A percentile compares a stretch with the other conserved stretches of the same genome.
Conservation (phyloP, 768 basidiomycete species). For the Kwoniella mangroviensis region DNA sequence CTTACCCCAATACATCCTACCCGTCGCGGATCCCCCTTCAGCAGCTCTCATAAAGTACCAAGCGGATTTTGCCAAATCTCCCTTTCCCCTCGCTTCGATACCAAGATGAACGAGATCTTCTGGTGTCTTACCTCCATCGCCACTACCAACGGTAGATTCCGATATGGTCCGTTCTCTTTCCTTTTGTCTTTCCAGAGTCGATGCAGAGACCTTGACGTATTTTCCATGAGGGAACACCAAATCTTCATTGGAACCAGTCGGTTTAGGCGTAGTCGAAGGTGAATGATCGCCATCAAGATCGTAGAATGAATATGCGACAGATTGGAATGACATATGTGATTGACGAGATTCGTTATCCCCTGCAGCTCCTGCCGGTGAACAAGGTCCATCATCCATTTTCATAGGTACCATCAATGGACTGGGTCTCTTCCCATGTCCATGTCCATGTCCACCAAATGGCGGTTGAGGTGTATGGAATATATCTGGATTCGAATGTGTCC, state of each 20-base stretch:
- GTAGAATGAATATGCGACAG: slow-evolving; percentile 47
- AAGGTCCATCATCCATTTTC: slow-evolving; percentile 25
- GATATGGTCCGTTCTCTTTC: slow-evolving; percentile 26
- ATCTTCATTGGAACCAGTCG: slow-evolving; percentile 19
- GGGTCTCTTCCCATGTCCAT: background rate
- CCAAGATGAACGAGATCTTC: slow-evolving; percentile 49
- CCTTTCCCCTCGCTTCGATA: slow-evolving; percentile 46
- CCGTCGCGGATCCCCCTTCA: slow-evolving; percentile 51
- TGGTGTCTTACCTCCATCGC: slow-evolving; percentile 21
- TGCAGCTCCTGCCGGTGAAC: background rate
- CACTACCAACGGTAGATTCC: slow-evolving; percentile 14
- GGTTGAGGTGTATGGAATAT: slow-evolving; percentile 14
- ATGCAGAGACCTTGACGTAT: slow-evolving; percentile 46
- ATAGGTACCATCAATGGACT: slow-evolving; percentile 34
- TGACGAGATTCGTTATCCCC: slow-evolving; percentile 14
- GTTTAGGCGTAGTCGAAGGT: slow-evolving; percentile 26
- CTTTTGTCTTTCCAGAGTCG: slow-evolving; percentile 22
- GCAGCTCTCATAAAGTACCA: slow-evolving; percentile 56
- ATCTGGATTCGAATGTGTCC: background rate
- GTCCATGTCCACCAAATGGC: slow-evolving; percentile 4
- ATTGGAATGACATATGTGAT: slow-evolving; percentile 45
- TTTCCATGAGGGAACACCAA: slow-evolving; percentile 42
- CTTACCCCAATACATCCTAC: slow-evolving; percentile 56
- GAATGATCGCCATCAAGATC: slow-evolving; percentile 42
- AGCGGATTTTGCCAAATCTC: slow-evolving; percentile 51